phyloP scores from a whole-genome alignment of 495 filamentous ascomycete genomes.

The Pseudomonodictys pantanalensis region DNA sequence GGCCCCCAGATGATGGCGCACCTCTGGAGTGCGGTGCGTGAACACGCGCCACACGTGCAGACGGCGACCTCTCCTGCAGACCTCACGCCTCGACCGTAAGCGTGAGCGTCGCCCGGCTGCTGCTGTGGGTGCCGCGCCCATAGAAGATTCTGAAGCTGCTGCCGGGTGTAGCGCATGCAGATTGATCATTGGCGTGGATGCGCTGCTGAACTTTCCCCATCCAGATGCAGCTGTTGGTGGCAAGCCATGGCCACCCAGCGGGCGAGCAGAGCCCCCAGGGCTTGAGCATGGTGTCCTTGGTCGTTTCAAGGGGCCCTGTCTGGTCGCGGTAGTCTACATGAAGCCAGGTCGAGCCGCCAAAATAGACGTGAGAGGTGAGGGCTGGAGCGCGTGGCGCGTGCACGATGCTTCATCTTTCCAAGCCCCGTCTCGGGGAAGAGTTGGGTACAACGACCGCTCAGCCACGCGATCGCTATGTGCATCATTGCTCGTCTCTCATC shows the following conservation, averaged over 20 bases:
- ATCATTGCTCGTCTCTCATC: neutral
- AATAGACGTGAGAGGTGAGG: no score
- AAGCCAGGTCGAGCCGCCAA: no score
- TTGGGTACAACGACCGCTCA: neutral
- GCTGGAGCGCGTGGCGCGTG: slow-evolving; percentile 19
- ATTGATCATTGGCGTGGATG: slow-evolving; percentile 3
- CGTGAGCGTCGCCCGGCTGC: slow-evolving; percentile 8
- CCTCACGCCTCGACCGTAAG: neutral
- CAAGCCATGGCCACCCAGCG: neutral
- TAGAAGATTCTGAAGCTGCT: neutral
- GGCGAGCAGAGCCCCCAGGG: slow-evolving; percentile 13
- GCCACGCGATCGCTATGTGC: slow-evolving; percentile 17
- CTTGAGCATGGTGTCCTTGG: slow-evolving; percentile 7
- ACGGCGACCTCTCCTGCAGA: neutral
- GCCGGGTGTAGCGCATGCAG: slow-evolving; percentile 13
- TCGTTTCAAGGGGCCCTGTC: slow-evolving; percentile 24
- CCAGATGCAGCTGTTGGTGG: slow-evolving; percentile 19
- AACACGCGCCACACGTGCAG: neutral
- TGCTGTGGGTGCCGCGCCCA: slow-evolving; percentile 10
- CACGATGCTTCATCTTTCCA: slow-evolving; percentile 11
- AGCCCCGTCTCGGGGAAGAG: slow-evolving; percentile 9
- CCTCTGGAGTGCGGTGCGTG: neutral
- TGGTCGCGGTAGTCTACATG: slow-evolving; percentile 15
- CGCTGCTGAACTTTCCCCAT: slow-evolving; percentile 7
- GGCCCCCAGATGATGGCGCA: neutral